These are phyloP conservation scores for Cryptosporidium bovis DNA, from an alignment of 169 alveolate genomes.

Conservation along the genomic window DNA sequence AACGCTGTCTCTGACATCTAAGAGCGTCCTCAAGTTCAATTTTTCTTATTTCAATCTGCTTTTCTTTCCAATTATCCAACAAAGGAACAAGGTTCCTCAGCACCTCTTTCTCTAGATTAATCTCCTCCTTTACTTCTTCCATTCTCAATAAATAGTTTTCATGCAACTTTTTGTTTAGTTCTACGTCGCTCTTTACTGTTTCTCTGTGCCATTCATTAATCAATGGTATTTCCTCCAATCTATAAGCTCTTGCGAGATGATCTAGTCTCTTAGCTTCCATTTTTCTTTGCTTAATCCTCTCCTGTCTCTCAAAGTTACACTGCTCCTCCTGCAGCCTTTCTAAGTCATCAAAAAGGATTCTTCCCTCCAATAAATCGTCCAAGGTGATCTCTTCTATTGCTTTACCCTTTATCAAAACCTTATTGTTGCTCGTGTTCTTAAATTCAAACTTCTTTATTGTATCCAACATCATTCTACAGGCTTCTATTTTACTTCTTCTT, in stretches of 20 bases:
- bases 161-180: conserved; percentile 70
- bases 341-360: conserved; percentile 87
- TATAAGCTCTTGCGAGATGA: conserved; percentile 86
- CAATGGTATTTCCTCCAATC: conserved; percentile 83
- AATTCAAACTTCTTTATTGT: conserved; percentile 84
- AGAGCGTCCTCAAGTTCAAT: conserved; percentile 55
- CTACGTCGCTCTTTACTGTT: conserved; percentile 39
- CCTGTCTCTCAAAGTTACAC: conserved; percentile 84
- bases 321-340: conserved; percentile 87
- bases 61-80: conserved; percentile 53
- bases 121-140: conserved; percentile 55
- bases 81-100: conserved; percentile 72
- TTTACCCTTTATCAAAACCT: conserved; percentile 87
- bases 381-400: conserved; percentile 86
- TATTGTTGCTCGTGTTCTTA: conserved; percentile 76
- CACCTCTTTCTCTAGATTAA: conserved; percentile 76
- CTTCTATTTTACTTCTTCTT: conserved; percentile 77
- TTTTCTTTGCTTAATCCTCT: conserved; percentile 83
- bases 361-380: conserved; percentile 88
- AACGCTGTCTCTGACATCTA: conserved; percentile 38
- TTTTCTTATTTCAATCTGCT: conserved; percentile 37
- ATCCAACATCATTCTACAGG: conserved; percentile 81
- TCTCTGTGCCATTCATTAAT: conserved; percentile 40
- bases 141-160: conserved; percentile 45
- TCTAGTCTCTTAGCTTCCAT: conserved; percentile 87